Conservation (phyloP, 1,139 yeast species). For the Suhomyces bokatorum region DNA sequence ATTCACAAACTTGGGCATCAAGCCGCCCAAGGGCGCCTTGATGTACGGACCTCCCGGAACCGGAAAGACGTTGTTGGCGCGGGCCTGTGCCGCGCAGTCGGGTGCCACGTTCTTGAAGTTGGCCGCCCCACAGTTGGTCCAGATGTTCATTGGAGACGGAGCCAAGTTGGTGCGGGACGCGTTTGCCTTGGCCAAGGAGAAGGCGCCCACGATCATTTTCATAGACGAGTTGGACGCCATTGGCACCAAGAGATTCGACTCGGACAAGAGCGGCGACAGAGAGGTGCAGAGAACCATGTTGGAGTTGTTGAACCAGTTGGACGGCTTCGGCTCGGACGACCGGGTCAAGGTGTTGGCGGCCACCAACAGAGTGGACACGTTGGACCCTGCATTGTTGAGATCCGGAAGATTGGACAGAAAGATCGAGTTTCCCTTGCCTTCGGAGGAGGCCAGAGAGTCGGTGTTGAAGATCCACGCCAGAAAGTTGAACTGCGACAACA, state of each 20-base stretch:
- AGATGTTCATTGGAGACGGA: constrained; percentile 99
- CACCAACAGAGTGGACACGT: constrained; percentile 94
- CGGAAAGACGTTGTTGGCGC: constrained; percentile 92
- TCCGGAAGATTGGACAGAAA: constrained; percentile 97
- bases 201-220: constrained; percentile 96
- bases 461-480: constrained; percentile 96
- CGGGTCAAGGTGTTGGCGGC: constrained; percentile 97
- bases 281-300: constrained; percentile 99
- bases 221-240: constrained; percentile 98
- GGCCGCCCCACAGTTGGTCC: constrained; percentile 98
- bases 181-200: constrained; percentile 96
- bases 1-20: constrained; percentile 87
- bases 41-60: constrained; percentile 99
- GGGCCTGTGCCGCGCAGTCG: constrained; percentile 99
- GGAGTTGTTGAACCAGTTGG: constrained; percentile 93
- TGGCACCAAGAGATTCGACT: constrained; percentile 97
- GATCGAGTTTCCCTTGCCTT: constrained; percentile 95
- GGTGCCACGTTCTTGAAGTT: constrained; percentile 96
- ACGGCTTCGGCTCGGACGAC: constrained; percentile 98
- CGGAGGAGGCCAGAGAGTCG: constrained; percentile 96
- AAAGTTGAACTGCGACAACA: constrained; percentile 89
- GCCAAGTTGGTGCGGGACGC: constrained; percentile 98
- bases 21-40: constrained; percentile 96
- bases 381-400: constrained; percentile 95
- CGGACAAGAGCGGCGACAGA: constrained; percentile 96